Conservation (phyloP, 768 basidiomycete genomes). For the Rhizopogon vesiculosus region DNA sequence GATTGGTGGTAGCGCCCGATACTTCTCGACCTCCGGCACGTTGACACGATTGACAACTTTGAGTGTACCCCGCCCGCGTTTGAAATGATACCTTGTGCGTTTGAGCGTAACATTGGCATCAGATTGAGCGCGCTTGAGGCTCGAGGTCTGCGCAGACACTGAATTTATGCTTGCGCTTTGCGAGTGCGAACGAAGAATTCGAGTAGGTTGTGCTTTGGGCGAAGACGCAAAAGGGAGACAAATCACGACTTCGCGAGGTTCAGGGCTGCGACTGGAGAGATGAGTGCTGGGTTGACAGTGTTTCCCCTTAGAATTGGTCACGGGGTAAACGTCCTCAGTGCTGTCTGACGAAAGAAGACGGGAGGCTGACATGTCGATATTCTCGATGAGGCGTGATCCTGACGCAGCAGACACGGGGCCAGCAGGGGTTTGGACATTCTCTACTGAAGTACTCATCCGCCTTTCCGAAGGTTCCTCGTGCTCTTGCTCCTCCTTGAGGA, state of each 20-base stretch:
- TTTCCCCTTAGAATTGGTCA: not conserved
- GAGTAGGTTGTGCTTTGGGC: constrained; percentile 10
- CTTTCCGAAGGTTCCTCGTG: constrained; percentile 5
- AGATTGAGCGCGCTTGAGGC: not conserved
- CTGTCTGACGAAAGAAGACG: too few relatives aligned
- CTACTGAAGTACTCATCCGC: not conserved
- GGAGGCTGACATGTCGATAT: too few relatives aligned
- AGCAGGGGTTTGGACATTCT: too few relatives aligned
- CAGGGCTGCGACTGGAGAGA: constrained; percentile 1
- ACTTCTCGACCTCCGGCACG: not conserved
- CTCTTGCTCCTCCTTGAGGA: constrained; percentile 26
- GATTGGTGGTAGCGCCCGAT: not conserved
- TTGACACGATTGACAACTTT: not conserved
- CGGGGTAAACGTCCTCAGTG: not conserved
- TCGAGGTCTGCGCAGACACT: not conserved
- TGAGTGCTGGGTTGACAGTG: constrained; percentile 21
- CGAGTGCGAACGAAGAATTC: constrained; percentile 22
- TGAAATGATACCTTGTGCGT: not conserved
- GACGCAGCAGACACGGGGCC: too few relatives aligned
- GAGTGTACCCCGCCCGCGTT: not conserved
- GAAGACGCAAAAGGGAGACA: constrained; percentile 19
- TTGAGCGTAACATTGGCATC: not conserved
- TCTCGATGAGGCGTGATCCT: too few relatives aligned
- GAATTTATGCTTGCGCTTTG: constrained; percentile 2
- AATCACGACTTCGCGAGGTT: constrained; percentile 14